Percentiles rank a stretch among this genome's conserved stretches.
Conservation (phyloP, 139 green algal genomes). For the Micractinium sp. region DNA sequence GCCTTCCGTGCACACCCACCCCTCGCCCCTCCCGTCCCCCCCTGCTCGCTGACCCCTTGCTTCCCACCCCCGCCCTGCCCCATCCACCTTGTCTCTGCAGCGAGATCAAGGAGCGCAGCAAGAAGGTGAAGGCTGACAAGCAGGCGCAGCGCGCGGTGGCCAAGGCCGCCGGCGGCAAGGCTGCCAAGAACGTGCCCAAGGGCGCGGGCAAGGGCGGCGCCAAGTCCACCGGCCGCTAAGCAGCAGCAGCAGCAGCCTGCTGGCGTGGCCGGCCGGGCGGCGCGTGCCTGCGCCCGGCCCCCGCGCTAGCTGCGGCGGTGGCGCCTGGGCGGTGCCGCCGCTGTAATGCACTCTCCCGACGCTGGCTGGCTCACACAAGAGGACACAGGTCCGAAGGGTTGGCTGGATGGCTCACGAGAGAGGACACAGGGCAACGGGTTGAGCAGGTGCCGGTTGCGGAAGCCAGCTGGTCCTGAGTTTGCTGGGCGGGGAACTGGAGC, state of each 20-base stretch:
- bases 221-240: slow-evolving; percentile 44
- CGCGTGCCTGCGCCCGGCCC: not conserved
- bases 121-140: slow-evolving; percentile 92
- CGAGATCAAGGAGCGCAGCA: slow-evolving; percentile 96
- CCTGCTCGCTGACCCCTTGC: not conserved
- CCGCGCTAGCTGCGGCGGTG: not conserved
- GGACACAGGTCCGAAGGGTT: no score
- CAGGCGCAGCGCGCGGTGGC: slow-evolving; percentile 21
- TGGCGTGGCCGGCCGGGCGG: not conserved
- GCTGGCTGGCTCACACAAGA: not conserved
- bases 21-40: not conserved
- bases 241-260: not conserved
- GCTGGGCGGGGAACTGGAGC: no score
- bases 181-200: slow-evolving; percentile 54
- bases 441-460: not conserved
- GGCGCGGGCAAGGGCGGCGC: slow-evolving; percentile 39
- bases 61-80: not conserved
- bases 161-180: slow-evolving; percentile 55
- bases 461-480: no score
- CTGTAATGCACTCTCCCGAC: slow-evolving; percentile 1
- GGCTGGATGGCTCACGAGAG: not conserved
- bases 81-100: slow-evolving; percentile 29
- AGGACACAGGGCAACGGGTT: not conserved
- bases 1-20: not conserved
- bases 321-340: not conserved